Evolutionary conservation across 495 filamentous ascomycete species (phyloP).

Genomic region (Talaromyces borbonicus): DNA sequence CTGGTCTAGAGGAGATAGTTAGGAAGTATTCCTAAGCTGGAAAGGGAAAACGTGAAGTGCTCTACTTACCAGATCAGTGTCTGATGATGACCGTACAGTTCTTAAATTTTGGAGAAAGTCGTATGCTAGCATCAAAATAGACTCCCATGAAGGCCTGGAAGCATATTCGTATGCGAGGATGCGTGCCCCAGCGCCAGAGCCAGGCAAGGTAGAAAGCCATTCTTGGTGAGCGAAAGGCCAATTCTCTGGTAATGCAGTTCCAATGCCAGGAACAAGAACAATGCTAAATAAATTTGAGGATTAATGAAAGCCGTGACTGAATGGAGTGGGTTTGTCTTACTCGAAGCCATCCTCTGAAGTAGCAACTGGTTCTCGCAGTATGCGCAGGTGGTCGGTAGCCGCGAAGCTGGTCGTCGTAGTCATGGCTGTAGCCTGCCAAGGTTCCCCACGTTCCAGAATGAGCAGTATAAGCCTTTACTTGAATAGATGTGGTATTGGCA

Average conservation of each 20-base stretch:
- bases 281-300: conserved; percentile 6
- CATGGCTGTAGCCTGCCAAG: background rate
- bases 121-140: conserved; percentile 13
- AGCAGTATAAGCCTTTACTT: background rate
- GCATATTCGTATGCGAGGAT: conserved; percentile 13
- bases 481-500: background rate
- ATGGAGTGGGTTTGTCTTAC: conserved; percentile 8
- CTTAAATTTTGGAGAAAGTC: conserved; percentile 9
- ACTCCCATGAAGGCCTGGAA: conserved; percentile 11
- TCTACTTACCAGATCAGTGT: conserved; percentile 3
- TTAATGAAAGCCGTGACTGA: background rate
- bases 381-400: conserved; percentile 5
- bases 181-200: conserved; percentile 5
- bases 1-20: conserved; percentile 2
- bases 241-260: conserved; percentile 7
- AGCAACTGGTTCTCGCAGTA: conserved; percentile 8
- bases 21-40: background rate
- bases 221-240: conserved; percentile 11
- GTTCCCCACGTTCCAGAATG: background rate
- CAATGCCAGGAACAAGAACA: conserved; percentile 10
- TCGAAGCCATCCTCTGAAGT: conserved; percentile 8
- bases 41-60: background rate
- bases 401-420: conserved; percentile 1
- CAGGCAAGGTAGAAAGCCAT: conserved; percentile 10
- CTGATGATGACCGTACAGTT: conserved; percentile 4